A percentile compares a stretch with the other conserved stretches of the same genome.
Conservation (phyloP, 1,284 basidiomycete species). For the Cryptococcus sp. region DNA sequence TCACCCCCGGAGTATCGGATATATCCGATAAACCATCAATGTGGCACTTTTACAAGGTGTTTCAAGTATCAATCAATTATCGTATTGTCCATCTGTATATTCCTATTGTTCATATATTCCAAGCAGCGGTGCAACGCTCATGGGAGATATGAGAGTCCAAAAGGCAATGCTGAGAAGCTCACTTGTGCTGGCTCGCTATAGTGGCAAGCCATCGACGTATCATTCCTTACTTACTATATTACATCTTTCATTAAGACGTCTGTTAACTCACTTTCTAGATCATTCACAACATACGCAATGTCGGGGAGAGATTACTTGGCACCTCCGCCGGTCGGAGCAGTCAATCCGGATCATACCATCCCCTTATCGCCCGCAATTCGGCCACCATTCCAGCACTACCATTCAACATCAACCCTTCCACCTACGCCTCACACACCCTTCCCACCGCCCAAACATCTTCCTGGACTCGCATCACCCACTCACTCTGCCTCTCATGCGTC, state of each 20-base stretch:
- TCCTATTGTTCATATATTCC: not conserved
- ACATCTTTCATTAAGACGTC: too few relatives aligned
- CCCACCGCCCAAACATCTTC: conserved; percentile 5
- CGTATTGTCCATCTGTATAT: not conserved
- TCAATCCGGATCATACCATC: conserved; percentile 28
- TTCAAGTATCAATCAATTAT: not conserved
- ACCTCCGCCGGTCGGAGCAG: conserved; percentile 10
- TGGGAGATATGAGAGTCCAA: too few relatives aligned
- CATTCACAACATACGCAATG: not conserved
- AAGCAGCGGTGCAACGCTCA: too few relatives aligned
- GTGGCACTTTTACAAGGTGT: not conserved
- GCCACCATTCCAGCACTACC: conserved; percentile 29
- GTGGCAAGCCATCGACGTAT: too few relatives aligned
- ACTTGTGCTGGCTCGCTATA: too few relatives aligned
- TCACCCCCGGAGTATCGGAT: conserved; percentile 1
- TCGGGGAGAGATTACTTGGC: conserved; percentile 7
- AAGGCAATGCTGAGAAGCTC: too few relatives aligned
- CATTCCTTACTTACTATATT: too few relatives aligned
- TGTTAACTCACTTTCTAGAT: too few relatives aligned
- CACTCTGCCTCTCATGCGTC: not conserved
- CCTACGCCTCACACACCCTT: conserved; percentile 30
- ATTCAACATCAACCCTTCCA: conserved; percentile 27
- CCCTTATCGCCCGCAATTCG: conserved; percentile 29
- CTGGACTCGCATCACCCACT: not conserved
- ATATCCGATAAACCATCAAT: not conserved